A percentile compares a stretch with the other conserved stretches of the same genome.
phyloP scores from a whole-genome alignment of 2,329 filamentous ascomycete species.

The Stachybotrys chlorohalonatus region DNA sequence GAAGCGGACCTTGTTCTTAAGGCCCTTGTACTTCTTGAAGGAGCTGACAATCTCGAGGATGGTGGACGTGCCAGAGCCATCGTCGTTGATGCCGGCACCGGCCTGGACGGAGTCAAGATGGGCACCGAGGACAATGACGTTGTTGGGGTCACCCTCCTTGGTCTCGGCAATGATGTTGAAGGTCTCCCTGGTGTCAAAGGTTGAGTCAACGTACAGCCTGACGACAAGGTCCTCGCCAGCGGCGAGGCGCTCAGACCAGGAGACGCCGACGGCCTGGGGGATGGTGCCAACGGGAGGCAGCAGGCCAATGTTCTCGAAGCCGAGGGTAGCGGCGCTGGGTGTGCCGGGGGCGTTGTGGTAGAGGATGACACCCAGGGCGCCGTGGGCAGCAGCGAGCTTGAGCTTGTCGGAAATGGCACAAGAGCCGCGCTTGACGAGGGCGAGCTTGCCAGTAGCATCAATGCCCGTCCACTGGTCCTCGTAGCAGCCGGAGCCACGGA shows the following conservation, averaged over 20 bases:
- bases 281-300: slow-evolving; percentile 24
- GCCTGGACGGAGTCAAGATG: slow-evolving; percentile 28
- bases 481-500: slow-evolving; percentile 26
- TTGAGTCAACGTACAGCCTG: slow-evolving; percentile 20
- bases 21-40: slow-evolving; percentile 23
- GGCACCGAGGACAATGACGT: slow-evolving; percentile 29
- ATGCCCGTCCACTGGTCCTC: slow-evolving; percentile 31
- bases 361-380: slow-evolving; percentile 39
- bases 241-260: slow-evolving; percentile 20
- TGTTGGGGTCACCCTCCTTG: slow-evolving; percentile 27
- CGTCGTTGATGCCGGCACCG: slow-evolving; percentile 29
- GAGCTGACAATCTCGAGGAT: slow-evolving; percentile 25
- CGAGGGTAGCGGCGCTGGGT: slow-evolving; percentile 46
- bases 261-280: slow-evolving; percentile 18
- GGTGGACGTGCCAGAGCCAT: slow-evolving; percentile 25
- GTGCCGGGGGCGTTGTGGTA: slow-evolving; percentile 53
- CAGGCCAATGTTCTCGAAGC: slow-evolving; percentile 22
- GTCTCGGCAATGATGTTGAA: slow-evolving; percentile 33
- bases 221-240: slow-evolving; percentile 19
- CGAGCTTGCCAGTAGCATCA: slow-evolving; percentile 31
- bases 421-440: slow-evolving; percentile 33
- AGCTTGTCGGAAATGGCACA: slow-evolving; percentile 34
- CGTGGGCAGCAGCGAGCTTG: slow-evolving; percentile 28
- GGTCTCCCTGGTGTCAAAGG: slow-evolving; percentile 19
- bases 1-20: slow-evolving; percentile 29